These are phyloP conservation scores for Thuidium tamariscinum DNA, from an alignment of 225 moss, liverwort and hornwort genomes.

Conservation along the genomic window DNA sequence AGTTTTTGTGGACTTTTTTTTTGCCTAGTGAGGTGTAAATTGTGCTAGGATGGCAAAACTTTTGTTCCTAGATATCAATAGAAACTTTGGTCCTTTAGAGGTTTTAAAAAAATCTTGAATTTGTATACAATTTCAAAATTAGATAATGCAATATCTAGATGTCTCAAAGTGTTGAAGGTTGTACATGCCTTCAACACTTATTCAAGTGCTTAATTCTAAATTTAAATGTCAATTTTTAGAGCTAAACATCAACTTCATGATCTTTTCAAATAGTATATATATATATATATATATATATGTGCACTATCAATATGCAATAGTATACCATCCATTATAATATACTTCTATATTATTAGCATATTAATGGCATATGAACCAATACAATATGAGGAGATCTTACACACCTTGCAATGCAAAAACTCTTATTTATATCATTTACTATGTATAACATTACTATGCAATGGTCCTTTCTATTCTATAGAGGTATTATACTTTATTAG, in stretches of 20 bases:
- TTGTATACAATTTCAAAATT: background rate
- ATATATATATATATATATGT: background rate
- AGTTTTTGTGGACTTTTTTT: background rate
- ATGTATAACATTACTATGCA: rapidly evolving
- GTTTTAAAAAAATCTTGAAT: background rate
- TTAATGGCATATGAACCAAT: background rate
- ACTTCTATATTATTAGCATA: background rate
- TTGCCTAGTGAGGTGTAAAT: rapidly evolving
- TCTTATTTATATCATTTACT: background rate
- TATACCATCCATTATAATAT: too few species aligned
- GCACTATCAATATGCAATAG: background rate
- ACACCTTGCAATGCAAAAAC: background rate
- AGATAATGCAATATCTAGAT: background rate
- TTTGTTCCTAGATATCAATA: background rate
- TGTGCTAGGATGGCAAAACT: background rate
- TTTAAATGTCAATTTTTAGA: background rate
- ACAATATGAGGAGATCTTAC: background rate
- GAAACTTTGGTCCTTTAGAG: too few species aligned
- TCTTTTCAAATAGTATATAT: background rate
- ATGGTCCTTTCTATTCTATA: rapidly evolving
- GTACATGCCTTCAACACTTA: background rate
- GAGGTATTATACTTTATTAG: rapidly evolving
- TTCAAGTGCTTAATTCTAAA: background rate
- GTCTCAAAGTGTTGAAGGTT: background rate
- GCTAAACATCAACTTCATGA: background rate